phyloP scores from a whole-genome alignment of 2,329 filamentous ascomycete genomes.

The Nigrospora osmanthi region DNA sequence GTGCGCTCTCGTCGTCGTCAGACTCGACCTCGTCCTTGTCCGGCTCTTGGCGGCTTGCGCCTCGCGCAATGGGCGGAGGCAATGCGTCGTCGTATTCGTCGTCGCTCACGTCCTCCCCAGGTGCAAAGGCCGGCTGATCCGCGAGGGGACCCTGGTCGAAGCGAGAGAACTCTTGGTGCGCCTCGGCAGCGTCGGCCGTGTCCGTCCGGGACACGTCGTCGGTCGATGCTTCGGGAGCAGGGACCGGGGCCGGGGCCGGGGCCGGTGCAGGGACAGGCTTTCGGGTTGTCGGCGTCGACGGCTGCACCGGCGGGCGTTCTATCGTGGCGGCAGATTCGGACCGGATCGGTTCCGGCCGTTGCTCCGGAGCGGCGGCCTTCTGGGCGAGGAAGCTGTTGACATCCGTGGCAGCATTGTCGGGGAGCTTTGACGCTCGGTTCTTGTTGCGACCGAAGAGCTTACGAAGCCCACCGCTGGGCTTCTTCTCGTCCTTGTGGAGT shows the following conservation, averaged over 20 bases:
- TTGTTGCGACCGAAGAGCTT: conserved; percentile 60
- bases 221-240: conserved; percentile 33
- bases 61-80: conserved; percentile 44
- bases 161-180: conserved; percentile 51
- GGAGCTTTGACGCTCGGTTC: conserved; percentile 49
- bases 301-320: conserved; percentile 8
- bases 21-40: conserved; percentile 10
- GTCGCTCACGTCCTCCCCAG: conserved; percentile 42
- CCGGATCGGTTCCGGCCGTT: conserved; percentile 13
- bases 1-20: conserved; percentile 19
- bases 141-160: conserved; percentile 86
- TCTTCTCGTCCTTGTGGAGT: conserved; percentile 44
- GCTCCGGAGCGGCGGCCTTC: conserved; percentile 20
- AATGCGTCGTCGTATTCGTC: conserved; percentile 36
- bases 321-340: conserved; percentile 10
- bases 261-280: not conserved
- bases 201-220: conserved; percentile 49
- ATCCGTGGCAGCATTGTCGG: conserved; percentile 43
- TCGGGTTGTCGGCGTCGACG: conserved; percentile 7
- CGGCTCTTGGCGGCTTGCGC: conserved; percentile 11
- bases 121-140: conserved; percentile 80
- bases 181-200: conserved; percentile 49
- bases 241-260: conserved; percentile 4
- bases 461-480: conserved; percentile 40
- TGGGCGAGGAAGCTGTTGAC: conserved; percentile 42